Percentiles rank a stretch among this genome's conserved stretches.
Conservation (phyloP, 106 monocot species). For the Platanthera guangdongensis region DNA sequence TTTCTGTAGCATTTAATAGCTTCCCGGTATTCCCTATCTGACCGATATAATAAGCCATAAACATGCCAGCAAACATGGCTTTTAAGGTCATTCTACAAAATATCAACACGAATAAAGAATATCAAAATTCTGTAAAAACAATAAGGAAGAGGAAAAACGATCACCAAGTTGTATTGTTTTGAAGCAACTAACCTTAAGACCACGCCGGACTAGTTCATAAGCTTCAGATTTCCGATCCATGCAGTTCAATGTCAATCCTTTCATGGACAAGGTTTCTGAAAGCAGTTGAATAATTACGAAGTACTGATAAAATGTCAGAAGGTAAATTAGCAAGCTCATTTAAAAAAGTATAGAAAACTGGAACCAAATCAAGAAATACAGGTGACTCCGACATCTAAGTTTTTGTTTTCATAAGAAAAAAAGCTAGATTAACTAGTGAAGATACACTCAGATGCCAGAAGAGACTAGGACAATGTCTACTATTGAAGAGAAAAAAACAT, state of each 20-base stretch:
- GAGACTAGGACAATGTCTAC: background rate
- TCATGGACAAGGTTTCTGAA: constrained; percentile 96
- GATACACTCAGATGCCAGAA: background rate
- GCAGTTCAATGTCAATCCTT: constrained; percentile 92
- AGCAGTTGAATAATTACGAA: constrained; percentile 6
- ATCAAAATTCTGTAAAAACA: background rate
- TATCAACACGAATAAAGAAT: background rate
- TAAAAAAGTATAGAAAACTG: background rate
- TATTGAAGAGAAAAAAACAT: background rate
- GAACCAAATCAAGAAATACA: background rate
- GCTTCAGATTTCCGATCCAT: constrained; percentile 96
- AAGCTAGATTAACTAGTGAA: background rate
- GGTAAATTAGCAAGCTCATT: background rate
- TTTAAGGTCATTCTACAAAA: constrained; percentile 94
- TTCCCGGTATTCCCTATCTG: constrained; percentile 97
- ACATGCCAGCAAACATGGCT: constrained; percentile 99
- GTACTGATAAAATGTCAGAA: background rate
- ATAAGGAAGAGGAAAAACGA: constrained; percentile 1
- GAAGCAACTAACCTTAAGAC: constrained; percentile 60
- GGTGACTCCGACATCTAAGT: background rate
- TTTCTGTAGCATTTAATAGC: constrained; percentile 98
- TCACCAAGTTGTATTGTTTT: background rate
- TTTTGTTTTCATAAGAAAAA: background rate
- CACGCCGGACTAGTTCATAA: constrained; percentile 91
- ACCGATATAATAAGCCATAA: constrained; percentile 93